These are phyloP conservation scores for Eremothecium gossypii DNA, from an alignment of 1,139 yeast species.

Conservation along the genomic window DNA sequence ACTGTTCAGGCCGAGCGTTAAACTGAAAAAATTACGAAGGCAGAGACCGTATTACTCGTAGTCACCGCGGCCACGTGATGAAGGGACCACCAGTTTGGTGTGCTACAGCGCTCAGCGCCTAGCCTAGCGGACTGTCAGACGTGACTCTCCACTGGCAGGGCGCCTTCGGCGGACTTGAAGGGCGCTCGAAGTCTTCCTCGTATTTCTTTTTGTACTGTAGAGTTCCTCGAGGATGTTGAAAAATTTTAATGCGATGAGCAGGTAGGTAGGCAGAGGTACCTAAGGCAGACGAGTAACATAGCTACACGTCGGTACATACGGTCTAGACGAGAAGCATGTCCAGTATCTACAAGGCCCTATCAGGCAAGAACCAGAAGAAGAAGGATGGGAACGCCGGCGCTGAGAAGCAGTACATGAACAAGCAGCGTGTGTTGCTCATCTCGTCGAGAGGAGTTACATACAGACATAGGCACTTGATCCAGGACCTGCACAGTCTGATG, in stretches of 20 bases:
- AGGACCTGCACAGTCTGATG: slow-evolving; percentile 66
- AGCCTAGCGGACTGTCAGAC: no score
- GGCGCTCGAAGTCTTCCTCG: no score
- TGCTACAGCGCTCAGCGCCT: no score
- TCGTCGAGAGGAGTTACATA: slow-evolving; percentile 91
- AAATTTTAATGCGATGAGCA: slow-evolving; percentile 7
- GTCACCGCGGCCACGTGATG: no score
- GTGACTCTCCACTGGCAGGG: no score
- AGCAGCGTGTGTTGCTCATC: slow-evolving; percentile 75
- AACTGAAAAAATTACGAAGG: no score
- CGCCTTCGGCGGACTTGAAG: no score
- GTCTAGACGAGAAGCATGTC: slow-evolving; percentile 30
- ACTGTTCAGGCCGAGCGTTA: no score
- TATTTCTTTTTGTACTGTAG: not conserved
- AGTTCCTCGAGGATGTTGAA: not conserved
- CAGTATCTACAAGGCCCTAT: slow-evolving; percentile 36
- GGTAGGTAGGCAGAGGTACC: not conserved
- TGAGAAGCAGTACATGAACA: slow-evolving; percentile 39
- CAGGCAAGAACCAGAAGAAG: slow-evolving; percentile 22
- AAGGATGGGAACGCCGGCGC: slow-evolving; percentile 31
- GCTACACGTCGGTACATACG: not conserved
- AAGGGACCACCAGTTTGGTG: no score
- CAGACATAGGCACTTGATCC: slow-evolving; percentile 90
- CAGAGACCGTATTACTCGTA: no score
- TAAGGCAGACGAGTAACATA: not conserved